Evolutionary conservation across 768 basidiomycete genomes (phyloP).

Genomic region (Tylopilus sp.): DNA sequence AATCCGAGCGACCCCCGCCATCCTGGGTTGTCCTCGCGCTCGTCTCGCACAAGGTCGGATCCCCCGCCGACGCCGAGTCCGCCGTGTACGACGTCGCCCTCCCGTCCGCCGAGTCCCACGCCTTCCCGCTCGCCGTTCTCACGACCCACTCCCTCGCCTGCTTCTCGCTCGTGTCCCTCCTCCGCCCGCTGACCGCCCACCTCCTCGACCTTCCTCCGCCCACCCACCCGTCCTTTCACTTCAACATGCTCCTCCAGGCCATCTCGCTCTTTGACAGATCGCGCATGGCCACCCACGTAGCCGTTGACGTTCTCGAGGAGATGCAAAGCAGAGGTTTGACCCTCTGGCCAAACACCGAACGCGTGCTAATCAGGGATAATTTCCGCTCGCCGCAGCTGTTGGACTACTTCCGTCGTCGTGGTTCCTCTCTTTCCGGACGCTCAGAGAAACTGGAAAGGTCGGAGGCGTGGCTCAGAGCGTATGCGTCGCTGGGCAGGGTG

Average conservation of each 20-base stretch:
- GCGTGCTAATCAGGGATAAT: constrained; percentile 45
- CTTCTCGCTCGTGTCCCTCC: constrained; percentile 44
- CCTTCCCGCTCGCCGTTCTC: constrained; percentile 14
- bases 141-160: constrained; percentile 47
- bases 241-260: constrained; percentile 54
- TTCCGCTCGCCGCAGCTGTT: constrained; percentile 51
- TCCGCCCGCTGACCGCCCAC: constrained; percentile 42
- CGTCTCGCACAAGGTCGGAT: constrained; percentile 44
- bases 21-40: constrained; percentile 56
- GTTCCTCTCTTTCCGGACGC: not conserved
- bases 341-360: constrained; percentile 42
- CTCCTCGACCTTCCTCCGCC: constrained; percentile 35
- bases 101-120: constrained; percentile 14
- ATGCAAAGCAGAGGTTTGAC: constrained; percentile 46
- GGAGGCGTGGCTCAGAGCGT: constrained; percentile 23
- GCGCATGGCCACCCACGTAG: constrained; percentile 36
- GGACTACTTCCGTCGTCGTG: constrained; percentile 37
- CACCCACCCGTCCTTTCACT: constrained; percentile 31
- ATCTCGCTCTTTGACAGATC: constrained; percentile 44
- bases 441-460: not conserved
- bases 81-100: constrained; percentile 43
- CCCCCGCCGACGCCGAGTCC: constrained; percentile 42
- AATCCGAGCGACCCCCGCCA: constrained; percentile 28
- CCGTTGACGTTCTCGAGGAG: constrained; percentile 39
- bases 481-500: constrained; percentile 27